A percentile compares a stretch with the other conserved stretches of the same genome.
Evolutionary conservation across 164 flowering plant genomes (phyloP).

Genomic region (Annona squamosa): DNA sequence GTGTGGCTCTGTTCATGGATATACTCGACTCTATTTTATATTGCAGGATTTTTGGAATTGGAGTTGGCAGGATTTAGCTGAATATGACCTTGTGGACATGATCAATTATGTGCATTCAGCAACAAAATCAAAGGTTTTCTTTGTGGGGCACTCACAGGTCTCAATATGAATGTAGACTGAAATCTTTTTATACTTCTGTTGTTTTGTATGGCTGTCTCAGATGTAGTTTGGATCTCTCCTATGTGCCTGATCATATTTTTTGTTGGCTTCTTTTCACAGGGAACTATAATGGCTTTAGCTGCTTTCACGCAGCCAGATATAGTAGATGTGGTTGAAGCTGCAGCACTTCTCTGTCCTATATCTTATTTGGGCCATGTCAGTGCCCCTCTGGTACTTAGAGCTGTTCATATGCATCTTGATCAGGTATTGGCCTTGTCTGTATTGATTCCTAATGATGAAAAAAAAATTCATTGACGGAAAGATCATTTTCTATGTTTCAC

Average conservation of each 20-base stretch:
- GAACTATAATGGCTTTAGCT: conserved; percentile 89
- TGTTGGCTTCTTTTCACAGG: conserved; percentile 37
- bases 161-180: conserved; percentile 5
- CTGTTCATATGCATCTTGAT: conserved; percentile 79
- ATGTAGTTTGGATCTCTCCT: not conserved
- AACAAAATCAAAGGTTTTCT: conserved; percentile 56
- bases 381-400: conserved; percentile 55
- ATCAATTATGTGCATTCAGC: conserved; percentile 37
- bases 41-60: conserved; percentile 93
- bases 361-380: conserved; percentile 74
- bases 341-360: conserved; percentile 84
- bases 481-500: conserved; percentile 13
- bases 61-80: conserved; percentile 96
- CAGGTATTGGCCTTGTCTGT: conserved; percentile 34
- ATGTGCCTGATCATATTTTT: not conserved
- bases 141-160: conserved; percentile 97
- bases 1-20: not conserved
- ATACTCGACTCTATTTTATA: not conserved
- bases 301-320: conserved; percentile 74
- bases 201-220: not conserved
- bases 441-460: conserved; percentile 1
- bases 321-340: conserved; percentile 75
- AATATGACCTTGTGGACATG: conserved; percentile 76
- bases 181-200: not conserved
- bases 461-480: conserved; percentile 6